Evolutionary conservation across 345 rosid species (phyloP).

Genomic region (Erucastrum elatum): DNA sequence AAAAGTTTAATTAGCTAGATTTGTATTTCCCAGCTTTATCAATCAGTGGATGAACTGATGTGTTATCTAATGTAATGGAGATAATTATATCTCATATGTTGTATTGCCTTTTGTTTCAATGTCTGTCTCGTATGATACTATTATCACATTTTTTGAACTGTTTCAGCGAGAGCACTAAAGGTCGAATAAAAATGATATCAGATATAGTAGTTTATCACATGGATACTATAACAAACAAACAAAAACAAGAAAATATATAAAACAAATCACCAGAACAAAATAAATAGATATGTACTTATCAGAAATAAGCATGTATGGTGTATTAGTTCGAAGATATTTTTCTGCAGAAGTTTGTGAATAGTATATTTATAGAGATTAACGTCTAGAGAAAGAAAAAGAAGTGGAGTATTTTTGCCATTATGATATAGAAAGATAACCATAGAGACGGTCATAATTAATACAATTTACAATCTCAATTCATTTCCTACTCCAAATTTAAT

Average conservation of each 20-base stretch:
- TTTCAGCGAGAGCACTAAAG: background rate
- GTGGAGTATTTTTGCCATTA: background rate
- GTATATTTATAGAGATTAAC: background rate
- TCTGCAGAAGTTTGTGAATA: background rate
- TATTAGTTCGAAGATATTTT: background rate
- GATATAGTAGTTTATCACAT: background rate
- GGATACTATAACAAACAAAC: background rate
- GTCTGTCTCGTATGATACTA: background rate
- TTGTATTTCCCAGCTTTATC: constrained; percentile 35
- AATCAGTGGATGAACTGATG: constrained; percentile 37
- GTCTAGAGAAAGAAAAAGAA: background rate
- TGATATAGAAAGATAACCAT: background rate
- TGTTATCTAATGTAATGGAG: constrained; percentile 20
- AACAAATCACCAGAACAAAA: background rate
- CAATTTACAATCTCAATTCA: no score
- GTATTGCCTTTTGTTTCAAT: background rate
- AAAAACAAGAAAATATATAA: background rate
- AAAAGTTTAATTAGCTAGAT: constrained; percentile 14
- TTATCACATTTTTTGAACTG: background rate
- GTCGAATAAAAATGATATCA: background rate
- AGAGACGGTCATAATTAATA: background rate
- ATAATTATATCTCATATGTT: constrained; percentile 1
- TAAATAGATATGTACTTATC: background rate
- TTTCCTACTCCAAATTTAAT: no score
- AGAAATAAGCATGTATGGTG: background rate